phyloP scores from a whole-genome alignment of 1,139 yeast genomes.

The Zygosaccharomyces sapae region DNA sequence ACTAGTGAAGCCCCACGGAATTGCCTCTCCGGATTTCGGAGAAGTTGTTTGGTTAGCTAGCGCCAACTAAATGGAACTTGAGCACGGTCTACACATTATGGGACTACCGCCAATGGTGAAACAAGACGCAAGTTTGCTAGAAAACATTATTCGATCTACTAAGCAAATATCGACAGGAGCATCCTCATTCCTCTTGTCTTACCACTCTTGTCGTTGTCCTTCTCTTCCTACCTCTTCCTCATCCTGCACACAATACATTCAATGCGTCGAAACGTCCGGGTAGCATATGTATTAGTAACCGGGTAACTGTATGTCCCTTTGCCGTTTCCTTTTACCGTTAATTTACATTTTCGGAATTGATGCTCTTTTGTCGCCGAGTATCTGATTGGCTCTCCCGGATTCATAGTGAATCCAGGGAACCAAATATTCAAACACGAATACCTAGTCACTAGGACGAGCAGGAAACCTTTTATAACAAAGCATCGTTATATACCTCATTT shows the following conservation, averaged over 20 bases:
- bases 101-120: not conserved
- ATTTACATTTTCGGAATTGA: conserved; percentile 2
- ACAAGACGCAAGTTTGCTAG: too few species aligned
- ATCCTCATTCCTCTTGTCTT: too few species aligned
- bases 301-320: not conserved
- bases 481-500: not conserved
- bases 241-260: too few species aligned
- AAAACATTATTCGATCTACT: too few species aligned
- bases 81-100: not conserved
- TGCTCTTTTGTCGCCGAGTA: conserved; percentile 5
- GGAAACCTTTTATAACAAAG: not conserved
- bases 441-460: not conserved
- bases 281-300: too few species aligned
- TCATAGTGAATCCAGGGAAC: not conserved
- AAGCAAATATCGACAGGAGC: too few species aligned
- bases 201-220: too few species aligned
- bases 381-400: conserved; percentile 6
- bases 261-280: too few species aligned
- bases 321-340: conserved; percentile 1
- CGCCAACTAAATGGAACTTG: too few species aligned
- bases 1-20: not conserved
- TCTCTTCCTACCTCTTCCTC: too few species aligned
- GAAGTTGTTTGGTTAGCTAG: not conserved
- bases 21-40: conserved; percentile 5
- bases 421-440: not conserved